phyloP scores from a whole-genome alignment of 495 filamentous ascomycete genomes.

The Thermochaetoides thermophila region DNA sequence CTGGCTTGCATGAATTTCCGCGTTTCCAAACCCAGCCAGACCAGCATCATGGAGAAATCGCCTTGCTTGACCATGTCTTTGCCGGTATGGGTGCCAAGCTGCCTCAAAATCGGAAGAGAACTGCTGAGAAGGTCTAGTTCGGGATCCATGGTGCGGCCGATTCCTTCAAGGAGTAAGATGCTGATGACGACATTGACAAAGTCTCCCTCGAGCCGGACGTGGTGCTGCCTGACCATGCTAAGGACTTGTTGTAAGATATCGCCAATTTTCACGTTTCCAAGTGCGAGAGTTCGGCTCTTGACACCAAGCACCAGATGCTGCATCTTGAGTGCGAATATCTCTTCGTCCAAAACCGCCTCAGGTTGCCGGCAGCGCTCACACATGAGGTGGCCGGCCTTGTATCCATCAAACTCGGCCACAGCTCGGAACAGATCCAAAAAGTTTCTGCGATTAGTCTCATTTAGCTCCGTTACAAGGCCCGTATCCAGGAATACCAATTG shows the following conservation, averaged over 20 bases:
- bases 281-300: conserved; percentile 76
- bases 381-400: conserved; percentile 91
- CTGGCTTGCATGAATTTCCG: conserved; percentile 76
- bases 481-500: conserved; percentile 97
- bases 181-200: conserved; percentile 98
- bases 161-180: conserved; percentile 86
- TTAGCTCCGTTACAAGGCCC: conserved; percentile 88
- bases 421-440: conserved; percentile 95
- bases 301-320: conserved; percentile 84
- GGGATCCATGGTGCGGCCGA: conserved; percentile 76
- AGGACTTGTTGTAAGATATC: conserved; percentile 86
- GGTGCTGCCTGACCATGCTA: conserved; percentile 80
- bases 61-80: conserved; percentile 48
- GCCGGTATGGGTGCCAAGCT: conserved; percentile 69
- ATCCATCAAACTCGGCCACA: conserved; percentile 93
- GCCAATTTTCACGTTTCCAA: conserved; percentile 92
- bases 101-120: conserved; percentile 79
- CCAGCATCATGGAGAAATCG: conserved; percentile 86
- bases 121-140: conserved; percentile 73
- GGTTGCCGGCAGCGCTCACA: conserved; percentile 87
- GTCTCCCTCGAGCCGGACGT: conserved; percentile 91
- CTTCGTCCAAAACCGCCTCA: conserved; percentile 67
- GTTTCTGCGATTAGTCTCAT: conserved; percentile 70
- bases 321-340: conserved; percentile 92
- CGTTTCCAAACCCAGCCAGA: conserved; percentile 87